Percentiles rank a stretch among this genome's conserved stretches.
Conservation (phyloP, 2,329 filamentous ascomycete genomes). For the Magnaporthiopsis incrustans region DNA sequence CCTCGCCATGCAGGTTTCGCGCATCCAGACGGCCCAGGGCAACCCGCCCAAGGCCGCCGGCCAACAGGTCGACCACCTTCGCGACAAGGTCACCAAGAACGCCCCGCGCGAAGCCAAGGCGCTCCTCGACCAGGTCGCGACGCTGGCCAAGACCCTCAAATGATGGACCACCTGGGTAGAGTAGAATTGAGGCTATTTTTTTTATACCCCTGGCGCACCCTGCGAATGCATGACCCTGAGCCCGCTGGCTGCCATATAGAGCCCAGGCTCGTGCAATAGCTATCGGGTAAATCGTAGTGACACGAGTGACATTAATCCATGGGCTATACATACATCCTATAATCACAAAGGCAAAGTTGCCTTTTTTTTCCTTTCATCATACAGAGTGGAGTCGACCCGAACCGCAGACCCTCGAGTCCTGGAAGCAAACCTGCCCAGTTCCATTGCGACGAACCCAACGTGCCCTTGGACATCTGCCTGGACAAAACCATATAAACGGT, state of each 20-base stretch:
- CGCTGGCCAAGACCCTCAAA: conserved; percentile 21
- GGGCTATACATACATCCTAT: neutral
- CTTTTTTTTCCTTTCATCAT: neutral
- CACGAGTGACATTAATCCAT: neutral
- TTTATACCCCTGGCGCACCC: neutral
- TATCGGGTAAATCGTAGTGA: neutral
- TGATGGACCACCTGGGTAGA: conserved; percentile 3
- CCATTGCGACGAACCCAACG: neutral
- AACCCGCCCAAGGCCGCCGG: conserved; percentile 42
- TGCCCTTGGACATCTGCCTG: neutral
- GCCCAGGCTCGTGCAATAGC: no score
- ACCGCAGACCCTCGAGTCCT: neutral
- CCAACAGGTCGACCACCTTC: conserved; percentile 46
- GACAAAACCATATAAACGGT: neutral
- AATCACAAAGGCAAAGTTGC: neutral
- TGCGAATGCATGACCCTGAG: neutral
- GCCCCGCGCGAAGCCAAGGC: conserved; percentile 38
- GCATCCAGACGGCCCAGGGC: conserved; percentile 52
- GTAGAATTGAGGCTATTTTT: neutral
- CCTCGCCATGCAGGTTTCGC: conserved; percentile 47
- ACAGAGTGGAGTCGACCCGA: neutral
- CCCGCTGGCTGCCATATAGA: neutral
- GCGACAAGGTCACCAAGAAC: conserved; percentile 50
- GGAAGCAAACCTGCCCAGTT: neutral
- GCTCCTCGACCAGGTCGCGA: conserved; percentile 44